Conservation (phyloP, 2,329 filamentous ascomycete genomes). For the Ascochyta clinopodiicola region DNA sequence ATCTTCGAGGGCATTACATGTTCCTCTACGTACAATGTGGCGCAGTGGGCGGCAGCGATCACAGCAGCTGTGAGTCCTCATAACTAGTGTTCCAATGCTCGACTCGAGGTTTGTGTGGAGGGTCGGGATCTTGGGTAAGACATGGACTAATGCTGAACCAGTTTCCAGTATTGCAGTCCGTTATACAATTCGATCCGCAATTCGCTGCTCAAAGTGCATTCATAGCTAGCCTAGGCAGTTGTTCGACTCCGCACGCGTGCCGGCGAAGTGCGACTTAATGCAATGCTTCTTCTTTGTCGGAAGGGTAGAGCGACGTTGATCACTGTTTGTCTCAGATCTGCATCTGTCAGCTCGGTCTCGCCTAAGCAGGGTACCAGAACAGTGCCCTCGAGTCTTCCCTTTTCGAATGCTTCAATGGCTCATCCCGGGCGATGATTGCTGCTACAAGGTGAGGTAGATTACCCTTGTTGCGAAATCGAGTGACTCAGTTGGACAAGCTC, state of each 20-base stretch:
- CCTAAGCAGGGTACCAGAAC: neutral
- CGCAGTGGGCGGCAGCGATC: neutral
- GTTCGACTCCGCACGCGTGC: neutral
- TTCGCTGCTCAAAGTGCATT: neutral
- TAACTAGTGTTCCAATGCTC: neutral
- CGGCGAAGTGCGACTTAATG: neutral
- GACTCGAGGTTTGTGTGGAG: neutral
- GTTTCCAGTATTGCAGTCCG: neutral
- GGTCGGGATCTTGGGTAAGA: neutral
- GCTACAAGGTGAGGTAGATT: neutral
- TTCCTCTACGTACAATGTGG: too few relatives aligned
- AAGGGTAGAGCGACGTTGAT: neutral
- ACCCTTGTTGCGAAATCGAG: neutral
- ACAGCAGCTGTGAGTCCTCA: neutral
- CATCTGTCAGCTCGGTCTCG: slow-evolving; percentile 4
- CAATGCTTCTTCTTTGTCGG: neutral
- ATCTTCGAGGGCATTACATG: too few relatives aligned
- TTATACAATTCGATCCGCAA: neutral
- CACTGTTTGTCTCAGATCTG: slow-evolving; percentile 3
- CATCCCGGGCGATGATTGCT: neutral
- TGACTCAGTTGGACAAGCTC: neutral
- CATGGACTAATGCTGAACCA: neutral
- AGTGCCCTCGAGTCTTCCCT: neutral
- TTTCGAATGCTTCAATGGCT: neutral
- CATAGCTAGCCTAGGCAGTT: neutral